Percentiles rank a stretch among this genome's conserved stretches.
Conservation (phyloP, 2,329 filamentous ascomycete species). For the Monosporascus sp. region DNA sequence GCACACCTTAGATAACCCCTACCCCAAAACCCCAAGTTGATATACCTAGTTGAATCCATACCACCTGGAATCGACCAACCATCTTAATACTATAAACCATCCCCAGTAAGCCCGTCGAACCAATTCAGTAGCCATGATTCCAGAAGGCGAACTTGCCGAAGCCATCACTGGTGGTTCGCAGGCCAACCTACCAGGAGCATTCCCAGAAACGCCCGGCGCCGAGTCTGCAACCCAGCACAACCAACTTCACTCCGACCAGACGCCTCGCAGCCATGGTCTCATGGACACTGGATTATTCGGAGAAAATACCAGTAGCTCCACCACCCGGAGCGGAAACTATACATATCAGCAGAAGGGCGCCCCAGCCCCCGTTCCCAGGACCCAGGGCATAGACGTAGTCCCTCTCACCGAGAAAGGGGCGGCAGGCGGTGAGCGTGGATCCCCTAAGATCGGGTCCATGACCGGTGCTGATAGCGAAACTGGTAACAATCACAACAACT, state of each 20-base stretch:
- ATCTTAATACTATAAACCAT: too few relatives aligned
- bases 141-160: background rate
- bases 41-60: too few relatives aligned
- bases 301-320: background rate
- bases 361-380: background rate
- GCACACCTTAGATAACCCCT: too few relatives aligned
- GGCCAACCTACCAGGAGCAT: background rate
- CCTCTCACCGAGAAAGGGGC: background rate
- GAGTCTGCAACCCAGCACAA: background rate
- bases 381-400: background rate
- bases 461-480: background rate
- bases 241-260: background rate
- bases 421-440: background rate
- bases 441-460: background rate
- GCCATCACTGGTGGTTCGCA: background rate
- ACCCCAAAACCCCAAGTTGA: too few relatives aligned
- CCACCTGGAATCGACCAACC: too few relatives aligned
- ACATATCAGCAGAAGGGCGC: background rate
- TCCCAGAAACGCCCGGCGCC: background rate
- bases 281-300: background rate
- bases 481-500: background rate
- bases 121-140: background rate
- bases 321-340: background rate
- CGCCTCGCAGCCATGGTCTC: background rate
- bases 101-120: background rate